Base-by-base conservation (phyloP, 2,329 filamentous ascomycete species). In the Teratosphaeria nubilosa region DNA sequence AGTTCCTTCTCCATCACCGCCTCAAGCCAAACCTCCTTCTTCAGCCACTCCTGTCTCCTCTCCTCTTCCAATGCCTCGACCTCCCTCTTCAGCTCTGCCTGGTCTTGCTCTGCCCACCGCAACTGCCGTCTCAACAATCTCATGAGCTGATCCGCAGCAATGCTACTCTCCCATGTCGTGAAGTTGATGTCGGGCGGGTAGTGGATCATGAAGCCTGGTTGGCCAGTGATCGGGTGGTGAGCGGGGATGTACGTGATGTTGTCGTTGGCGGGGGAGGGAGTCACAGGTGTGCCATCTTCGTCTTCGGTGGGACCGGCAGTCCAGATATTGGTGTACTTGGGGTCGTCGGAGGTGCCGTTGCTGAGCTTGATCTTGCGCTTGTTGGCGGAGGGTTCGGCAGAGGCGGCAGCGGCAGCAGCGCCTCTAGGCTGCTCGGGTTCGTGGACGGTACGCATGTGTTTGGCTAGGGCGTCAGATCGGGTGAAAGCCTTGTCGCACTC, bases 401-500 rank as follows among this genome's bases (percentile, higher is more conserved):
- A 87, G 84, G 69, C 91, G 77, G 78, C 4, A 89, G 88, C n/a
- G 90, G 63, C 64, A 52, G 65, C 80, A 16, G 90, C 56, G 16
- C 55, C 55, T 7, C 55, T 60, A 4, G 59, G 59, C 14, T 57
- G 88, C 75, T 99, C 94, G 3, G 92, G 96, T 73, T 99, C 94
- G 77, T 99, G 94, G 41, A 99, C 91, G 16, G 94, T 97, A 66
- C 94, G 88, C 90, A 97, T 97, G 72, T 99, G 94, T 74, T 99
- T 99, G 1, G 92, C 91, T 0, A 99, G 81, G 13, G 94, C 94
- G 69, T 99, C 94, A 25, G 92, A 96, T 64, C 94, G 83, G 2
- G 94, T 99, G 68, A 99, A 99, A 32, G 91, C 91, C 61, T 92
- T 87, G 72, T 99, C 94, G 76, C 94, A 99, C 82, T 99, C 94